Evolutionary conservation across 2,329 filamentous ascomycete genomes (phyloP).

Genomic region (Dothideomycetes sp.): DNA sequence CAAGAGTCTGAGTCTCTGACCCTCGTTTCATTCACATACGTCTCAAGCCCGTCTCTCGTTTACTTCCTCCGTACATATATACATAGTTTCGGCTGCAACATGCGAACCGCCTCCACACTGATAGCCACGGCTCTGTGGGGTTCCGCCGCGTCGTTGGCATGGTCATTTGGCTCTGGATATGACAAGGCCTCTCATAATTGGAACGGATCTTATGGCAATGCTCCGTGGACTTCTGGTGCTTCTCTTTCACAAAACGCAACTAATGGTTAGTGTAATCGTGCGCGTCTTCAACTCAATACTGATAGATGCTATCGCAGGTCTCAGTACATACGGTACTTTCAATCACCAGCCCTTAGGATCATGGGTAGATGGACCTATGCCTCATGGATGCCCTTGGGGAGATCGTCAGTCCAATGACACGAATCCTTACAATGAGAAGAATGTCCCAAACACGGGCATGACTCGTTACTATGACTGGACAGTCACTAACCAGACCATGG

Average conservation of each 20-base stretch:
- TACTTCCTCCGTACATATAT: background rate
- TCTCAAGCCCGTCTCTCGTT: background rate
- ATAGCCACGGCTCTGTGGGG: conserved; percentile 5
- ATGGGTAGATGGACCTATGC: conserved; percentile 14
- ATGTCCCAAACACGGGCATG: conserved; percentile 15
- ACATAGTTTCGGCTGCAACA: conserved; percentile 1
- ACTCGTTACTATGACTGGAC: conserved; percentile 16
- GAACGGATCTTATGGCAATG: background rate
- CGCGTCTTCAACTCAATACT: background rate
- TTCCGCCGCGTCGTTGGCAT: conserved; percentile 1
- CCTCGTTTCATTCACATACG: conserved; percentile 1
- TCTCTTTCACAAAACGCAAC: conserved; percentile 7
- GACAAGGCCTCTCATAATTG: background rate
- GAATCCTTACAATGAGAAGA: conserved; percentile 14
- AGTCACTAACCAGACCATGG: conserved; percentile 14
- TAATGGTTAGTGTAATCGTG: conserved; percentile 1
- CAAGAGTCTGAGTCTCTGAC: background rate
- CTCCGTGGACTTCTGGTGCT: background rate
- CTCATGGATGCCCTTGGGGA: conserved; percentile 16
- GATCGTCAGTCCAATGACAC: conserved; percentile 9
- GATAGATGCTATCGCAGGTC: background rate
- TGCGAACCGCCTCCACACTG: conserved; percentile 1
- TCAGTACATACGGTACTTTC: conserved; percentile 10
- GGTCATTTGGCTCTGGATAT: background rate
- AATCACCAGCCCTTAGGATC: background rate